Conservation (phyloP, 2,329 filamentous ascomycete genomes). For the Neoascochyta sp. region DNA sequence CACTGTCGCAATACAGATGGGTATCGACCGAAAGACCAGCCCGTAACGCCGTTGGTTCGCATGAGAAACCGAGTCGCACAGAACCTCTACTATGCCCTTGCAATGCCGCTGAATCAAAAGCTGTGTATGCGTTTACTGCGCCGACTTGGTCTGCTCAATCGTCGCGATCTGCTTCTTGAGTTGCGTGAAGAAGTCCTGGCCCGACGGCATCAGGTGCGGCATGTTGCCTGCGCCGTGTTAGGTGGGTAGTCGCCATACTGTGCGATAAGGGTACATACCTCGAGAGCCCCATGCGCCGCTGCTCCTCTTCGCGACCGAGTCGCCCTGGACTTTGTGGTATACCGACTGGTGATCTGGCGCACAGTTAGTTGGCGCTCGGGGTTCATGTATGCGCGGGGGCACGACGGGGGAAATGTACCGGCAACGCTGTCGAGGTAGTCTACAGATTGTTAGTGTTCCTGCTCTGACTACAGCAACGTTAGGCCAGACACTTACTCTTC, state of each 20-base stretch:
- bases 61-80: constrained; percentile 17
- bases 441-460: constrained; percentile 18
- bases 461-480: neutral
- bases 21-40: constrained; percentile 26
- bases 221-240: constrained; percentile 31
- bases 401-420: constrained; percentile 16
- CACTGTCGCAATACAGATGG: constrained; percentile 18
- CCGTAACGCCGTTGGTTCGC: constrained; percentile 26
- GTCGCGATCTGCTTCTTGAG: constrained; percentile 45
- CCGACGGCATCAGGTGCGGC: constrained; percentile 43
- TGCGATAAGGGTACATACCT: constrained; percentile 22
- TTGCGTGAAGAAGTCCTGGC: constrained; percentile 45
- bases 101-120: constrained; percentile 34
- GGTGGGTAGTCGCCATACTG: constrained; percentile 1
- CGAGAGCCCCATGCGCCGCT: constrained; percentile 42
- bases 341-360: constrained; percentile 27
- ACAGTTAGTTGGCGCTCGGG: constrained; percentile 17
- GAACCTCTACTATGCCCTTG: constrained; percentile 36
- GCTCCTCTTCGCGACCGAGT: constrained; percentile 38
- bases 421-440: constrained; percentile 30
- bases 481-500: constrained; percentile 31
- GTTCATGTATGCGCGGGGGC: constrained; percentile 4
- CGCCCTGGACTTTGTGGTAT: constrained; percentile 40
- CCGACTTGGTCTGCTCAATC: constrained; percentile 38
- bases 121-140: constrained; percentile 17